Percentiles rank a stretch among this genome's conserved stretches.
phyloP scores from a whole-genome alignment of 108 stramenopile species.

The Hondaea fermentalgiana region DNA sequence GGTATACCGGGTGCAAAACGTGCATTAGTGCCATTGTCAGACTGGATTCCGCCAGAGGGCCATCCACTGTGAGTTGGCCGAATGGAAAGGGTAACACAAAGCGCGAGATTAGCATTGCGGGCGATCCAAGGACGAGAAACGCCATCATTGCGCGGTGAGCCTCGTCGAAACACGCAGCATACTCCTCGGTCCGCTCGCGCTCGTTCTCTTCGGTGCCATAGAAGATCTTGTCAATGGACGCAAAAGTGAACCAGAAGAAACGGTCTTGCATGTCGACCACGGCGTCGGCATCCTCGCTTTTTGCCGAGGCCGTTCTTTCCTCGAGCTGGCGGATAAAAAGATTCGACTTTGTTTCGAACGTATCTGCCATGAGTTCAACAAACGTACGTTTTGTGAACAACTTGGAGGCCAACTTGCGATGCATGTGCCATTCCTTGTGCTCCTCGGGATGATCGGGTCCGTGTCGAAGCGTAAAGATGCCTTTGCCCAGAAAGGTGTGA shows the following conservation, averaged over 20 bases:
- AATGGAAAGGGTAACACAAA: neutral
- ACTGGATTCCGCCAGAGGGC: neutral
- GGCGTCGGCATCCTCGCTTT: neutral
- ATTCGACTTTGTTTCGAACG: neutral
- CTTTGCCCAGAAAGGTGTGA: neutral
- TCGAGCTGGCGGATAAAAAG: neutral
- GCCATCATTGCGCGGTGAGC: neutral
- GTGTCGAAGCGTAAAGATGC: neutral
- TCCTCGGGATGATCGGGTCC: neutral
- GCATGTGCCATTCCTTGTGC: neutral
- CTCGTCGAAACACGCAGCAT: neutral
- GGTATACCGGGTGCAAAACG: neutral
- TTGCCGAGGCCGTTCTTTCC: neutral
- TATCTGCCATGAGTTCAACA: neutral
- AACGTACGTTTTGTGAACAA: neutral
- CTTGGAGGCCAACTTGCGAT: neutral
- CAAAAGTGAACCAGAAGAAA: neutral
- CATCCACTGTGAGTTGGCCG: neutral
- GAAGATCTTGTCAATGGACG: slow-evolving; percentile 1
- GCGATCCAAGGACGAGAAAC: neutral
- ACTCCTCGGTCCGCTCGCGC: neutral
- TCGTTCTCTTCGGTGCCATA: neutral
- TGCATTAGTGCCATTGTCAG: neutral
- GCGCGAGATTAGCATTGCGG: neutral
- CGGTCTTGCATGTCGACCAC: neutral